Base-by-base conservation (phyloP, 2,329 filamentous ascomycete species). In the Ophiostoma himal-ulmi region DNA sequence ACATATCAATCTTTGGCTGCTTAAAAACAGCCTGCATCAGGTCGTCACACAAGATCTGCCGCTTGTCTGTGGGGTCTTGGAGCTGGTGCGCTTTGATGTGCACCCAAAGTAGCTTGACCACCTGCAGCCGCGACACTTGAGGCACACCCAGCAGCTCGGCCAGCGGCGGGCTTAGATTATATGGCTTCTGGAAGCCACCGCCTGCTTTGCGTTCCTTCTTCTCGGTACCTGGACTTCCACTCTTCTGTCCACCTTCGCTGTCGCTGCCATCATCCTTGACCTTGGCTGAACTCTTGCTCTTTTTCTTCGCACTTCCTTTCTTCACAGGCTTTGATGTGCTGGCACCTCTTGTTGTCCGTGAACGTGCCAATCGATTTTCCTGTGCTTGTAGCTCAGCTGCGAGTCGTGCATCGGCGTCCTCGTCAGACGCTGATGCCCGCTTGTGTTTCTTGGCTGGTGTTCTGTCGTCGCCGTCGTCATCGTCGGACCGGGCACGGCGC, bases 31-130 rank as follows among this genome's bases (percentile, higher is more conserved):
- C 91, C 72, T 92, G 89, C 90, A 99, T 91, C 75, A 88, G 89
- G 34, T 96, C 92, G 80, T 99, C 95, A 81, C 95, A 99, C 37
- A 88, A 83, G 73, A 99, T 99, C 75, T 97, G 93, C 30, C 95
- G 91, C 79, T 94, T 94, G 82, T 99, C 94, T 74, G 80, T 88
- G 0, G 94, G 94, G 75, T 98, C 94, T 80, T 99, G 95, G 6
- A 99, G 88, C 57, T 93, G 86, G 74, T 94, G 89, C 72, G 84
- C 88, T 77, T 96, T 96, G 81, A 99, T 96, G 77, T 99, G 93
- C 72, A 91, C 89, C 95, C 95, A 99, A 69, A 99, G 89, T 78
- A 91, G 91, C 83, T 98, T 98, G 76, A 99, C 95, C 0, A 94
- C 94, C 79, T 98, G 93, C 0, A 95, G 94, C 57, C 95, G 91